These are phyloP conservation scores for Suillus subluteus DNA, from an alignment of 768 basidiomycete species.

Conservation along the genomic window DNA sequence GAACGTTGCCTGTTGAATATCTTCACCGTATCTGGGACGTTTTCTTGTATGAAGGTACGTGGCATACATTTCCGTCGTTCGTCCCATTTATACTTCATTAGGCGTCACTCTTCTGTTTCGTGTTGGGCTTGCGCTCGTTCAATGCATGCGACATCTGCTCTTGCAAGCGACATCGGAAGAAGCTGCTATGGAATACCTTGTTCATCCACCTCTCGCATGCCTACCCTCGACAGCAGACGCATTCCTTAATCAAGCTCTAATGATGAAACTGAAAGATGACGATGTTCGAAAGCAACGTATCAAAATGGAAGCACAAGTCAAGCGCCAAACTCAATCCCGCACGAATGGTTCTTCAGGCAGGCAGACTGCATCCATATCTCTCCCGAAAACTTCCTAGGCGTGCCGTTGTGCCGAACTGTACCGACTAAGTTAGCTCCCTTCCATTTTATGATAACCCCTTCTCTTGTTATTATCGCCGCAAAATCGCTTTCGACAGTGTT, in stretches of 20 bases:
- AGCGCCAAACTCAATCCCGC: conserved; percentile 54
- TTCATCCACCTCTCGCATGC: conserved; percentile 51
- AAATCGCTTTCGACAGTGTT: conserved; percentile 9
- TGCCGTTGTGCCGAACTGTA: conserved; percentile 6
- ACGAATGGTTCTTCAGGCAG: conserved; percentile 30
- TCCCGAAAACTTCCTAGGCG: conserved; percentile 23
- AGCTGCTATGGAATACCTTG: conserved; percentile 50
- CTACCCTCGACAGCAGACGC: conserved; percentile 65
- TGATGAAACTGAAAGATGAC: conserved; percentile 77
- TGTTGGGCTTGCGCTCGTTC: conserved; percentile 67
- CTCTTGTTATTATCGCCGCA: conserved; percentile 1
- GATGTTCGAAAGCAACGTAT: conserved; percentile 74
- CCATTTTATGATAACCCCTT: not conserved
- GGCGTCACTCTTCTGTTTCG: conserved; percentile 77
- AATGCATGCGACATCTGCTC: conserved; percentile 60
- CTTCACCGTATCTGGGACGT: conserved; percentile 82
- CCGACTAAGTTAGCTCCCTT: not conserved
- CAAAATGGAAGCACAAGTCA: conserved; percentile 77
- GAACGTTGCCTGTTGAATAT: conserved; percentile 63
- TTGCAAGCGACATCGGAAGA: conserved; percentile 54
- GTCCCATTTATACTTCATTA: conserved; percentile 28
- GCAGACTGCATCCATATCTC: conserved; percentile 33
- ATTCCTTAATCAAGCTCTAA: conserved; percentile 62
- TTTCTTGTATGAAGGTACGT: conserved; percentile 77
- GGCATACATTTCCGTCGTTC: too few species aligned